Evolutionary conservation across 1,284 basidiomycete species (phyloP).

Genomic region (Ganoderma leucocontextum): DNA sequence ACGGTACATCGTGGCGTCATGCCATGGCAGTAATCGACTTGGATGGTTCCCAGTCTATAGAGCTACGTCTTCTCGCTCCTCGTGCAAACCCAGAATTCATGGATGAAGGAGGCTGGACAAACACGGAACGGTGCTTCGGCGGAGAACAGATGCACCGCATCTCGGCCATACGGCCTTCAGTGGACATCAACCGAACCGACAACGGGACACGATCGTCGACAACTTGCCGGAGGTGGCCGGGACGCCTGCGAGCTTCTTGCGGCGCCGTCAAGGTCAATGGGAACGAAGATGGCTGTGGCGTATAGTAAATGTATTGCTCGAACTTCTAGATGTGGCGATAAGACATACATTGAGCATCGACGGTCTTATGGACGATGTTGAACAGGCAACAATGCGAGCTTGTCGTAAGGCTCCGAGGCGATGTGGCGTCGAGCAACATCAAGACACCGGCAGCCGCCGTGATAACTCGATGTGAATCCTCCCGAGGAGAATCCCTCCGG

Average conservation of each 20-base stretch:
- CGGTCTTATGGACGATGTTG: background rate
- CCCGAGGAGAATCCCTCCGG: background rate
- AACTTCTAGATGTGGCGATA: background rate
- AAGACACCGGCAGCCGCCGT: background rate
- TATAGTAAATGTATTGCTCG: background rate
- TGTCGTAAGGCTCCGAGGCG: background rate
- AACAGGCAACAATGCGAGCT: background rate
- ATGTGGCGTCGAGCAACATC: background rate
- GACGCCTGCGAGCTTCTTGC: background rate
- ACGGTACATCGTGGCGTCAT: background rate
- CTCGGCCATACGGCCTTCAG: background rate
- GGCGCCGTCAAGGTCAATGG: background rate
- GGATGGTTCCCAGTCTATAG: background rate
- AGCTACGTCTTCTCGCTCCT: background rate
- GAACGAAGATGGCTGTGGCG: background rate
- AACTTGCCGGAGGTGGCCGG: background rate
- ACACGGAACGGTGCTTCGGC: background rate
- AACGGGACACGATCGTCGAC: background rate
- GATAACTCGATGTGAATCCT: background rate
- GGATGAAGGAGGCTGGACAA: background rate
- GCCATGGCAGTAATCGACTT: background rate
- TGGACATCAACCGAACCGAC: background rate
- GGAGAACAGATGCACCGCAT: background rate
- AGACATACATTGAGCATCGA: background rate
- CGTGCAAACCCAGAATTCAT: background rate